These are phyloP conservation scores for Colletotrichum paranaense DNA, from an alignment of 2,329 filamentous ascomycete genomes.

Conservation along the genomic window DNA sequence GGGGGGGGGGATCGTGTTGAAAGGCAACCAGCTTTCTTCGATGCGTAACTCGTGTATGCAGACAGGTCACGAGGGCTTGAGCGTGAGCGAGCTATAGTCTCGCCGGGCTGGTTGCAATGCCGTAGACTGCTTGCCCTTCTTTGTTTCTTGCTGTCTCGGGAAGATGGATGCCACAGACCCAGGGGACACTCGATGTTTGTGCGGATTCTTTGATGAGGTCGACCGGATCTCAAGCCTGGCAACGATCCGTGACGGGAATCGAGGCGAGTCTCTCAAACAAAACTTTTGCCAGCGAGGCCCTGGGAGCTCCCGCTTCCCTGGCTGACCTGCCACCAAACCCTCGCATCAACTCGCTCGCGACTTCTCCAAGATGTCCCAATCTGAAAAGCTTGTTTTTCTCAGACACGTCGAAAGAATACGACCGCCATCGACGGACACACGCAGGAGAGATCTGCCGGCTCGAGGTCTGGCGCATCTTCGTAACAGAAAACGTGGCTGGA, in stretches of 20 bases:
- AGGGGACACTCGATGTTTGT: constrained; percentile 16
- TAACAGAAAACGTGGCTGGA: neutral
- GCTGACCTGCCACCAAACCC: neutral
- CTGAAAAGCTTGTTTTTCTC: neutral
- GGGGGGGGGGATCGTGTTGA: neutral
- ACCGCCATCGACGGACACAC: constrained; percentile 11
- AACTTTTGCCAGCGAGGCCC: neutral
- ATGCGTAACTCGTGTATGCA: too few species aligned
- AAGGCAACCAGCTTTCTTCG: neutral
- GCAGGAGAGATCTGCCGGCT: constrained; percentile 1
- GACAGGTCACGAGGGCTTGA: neutral
- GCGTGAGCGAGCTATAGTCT: neutral
- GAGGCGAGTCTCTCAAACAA: neutral
- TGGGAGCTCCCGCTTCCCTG: neutral
- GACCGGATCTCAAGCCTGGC: constrained; percentile 6
- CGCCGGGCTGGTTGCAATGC: neutral
- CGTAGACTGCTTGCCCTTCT: constrained; percentile 7
- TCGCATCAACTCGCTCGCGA: neutral
- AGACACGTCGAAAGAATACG: constrained; percentile 7
- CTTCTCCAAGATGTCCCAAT: neutral
- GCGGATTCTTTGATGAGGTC: neutral
- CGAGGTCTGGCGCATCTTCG: constrained; percentile 6
- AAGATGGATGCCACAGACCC: constrained; percentile 27
- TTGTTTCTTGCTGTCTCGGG: constrained; percentile 39
- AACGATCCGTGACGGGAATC: constrained; percentile 8